A percentile compares a stretch with the other conserved stretches of the same genome.
Evolutionary conservation across 805 yeast genomes (phyloP).

Genomic region (Starmerella lactis-condensi): DNA sequence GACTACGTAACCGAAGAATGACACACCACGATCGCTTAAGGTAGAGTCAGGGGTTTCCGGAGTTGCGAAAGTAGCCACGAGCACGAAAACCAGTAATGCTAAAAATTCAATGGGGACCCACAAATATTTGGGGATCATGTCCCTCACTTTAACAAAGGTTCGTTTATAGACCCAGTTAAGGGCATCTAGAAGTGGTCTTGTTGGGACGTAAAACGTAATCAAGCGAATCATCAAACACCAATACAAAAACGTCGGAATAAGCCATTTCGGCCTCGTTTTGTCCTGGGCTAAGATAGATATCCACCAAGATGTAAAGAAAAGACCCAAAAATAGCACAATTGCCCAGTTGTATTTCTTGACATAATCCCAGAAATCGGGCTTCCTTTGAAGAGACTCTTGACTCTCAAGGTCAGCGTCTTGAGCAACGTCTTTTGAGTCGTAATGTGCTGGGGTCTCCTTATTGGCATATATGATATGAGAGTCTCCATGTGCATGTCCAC

Average conservation of each 20-base stretch:
- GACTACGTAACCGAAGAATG: conserved; percentile 37
- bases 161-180: conserved; percentile 22
- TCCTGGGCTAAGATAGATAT: conserved; percentile 34
- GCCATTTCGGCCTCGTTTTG: conserved; percentile 34
- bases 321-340: conserved; percentile 20
- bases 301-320: conserved; percentile 40
- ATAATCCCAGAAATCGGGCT: too few species aligned
- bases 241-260: conserved; percentile 39
- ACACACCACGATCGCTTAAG: conserved; percentile 36
- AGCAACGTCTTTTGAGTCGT: conserved; percentile 10
- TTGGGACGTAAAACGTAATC: conserved; percentile 33
- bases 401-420: too few species aligned
- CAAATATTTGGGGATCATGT: conserved; percentile 26
- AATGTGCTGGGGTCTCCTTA: conserved; percentile 9
- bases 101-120: conserved; percentile 30
- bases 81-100: conserved; percentile 30
- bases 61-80: conserved; percentile 36
- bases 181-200: conserved; percentile 19
- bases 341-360: conserved; percentile 21
- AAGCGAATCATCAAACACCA: conserved; percentile 33
- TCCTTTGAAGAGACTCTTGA: not conserved
- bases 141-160: conserved; percentile 17
- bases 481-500: conserved; percentile 16
- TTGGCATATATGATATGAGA: conserved; percentile 13
- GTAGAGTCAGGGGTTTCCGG: conserved; percentile 30